Evolutionary conservation across 2,329 filamentous ascomycete species (phyloP), one percentile per base, ranked within the genome.

Genomic region (Chaetomium olivaceum): DNA sequence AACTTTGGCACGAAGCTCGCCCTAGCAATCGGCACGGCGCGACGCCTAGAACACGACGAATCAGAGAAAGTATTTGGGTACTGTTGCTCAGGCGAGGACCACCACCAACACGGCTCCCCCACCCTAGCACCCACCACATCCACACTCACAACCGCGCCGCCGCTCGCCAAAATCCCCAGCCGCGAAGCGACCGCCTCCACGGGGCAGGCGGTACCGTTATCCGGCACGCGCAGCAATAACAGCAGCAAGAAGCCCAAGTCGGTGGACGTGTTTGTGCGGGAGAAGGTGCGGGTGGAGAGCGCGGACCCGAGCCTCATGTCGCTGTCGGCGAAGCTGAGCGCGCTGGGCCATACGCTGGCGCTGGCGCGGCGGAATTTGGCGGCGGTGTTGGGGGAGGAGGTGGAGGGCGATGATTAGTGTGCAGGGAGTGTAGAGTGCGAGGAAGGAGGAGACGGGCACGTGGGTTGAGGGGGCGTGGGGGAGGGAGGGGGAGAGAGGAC

Each of bases 231-330:
- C 29, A 57, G 14, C 43, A 62, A 54, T 29, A 23, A 63, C 64
- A 81, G 8, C 25, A 54, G 7, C 4, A 54, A 54, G 4, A 54
- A 14, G 12, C 25, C 51, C 25, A 19, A 80, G 16, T 85, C 86
- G 4, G 83, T 87, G 2, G 88, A 95, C 67, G 93, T 97, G 2
- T 89, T 87, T 69, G 94, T 98, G 55, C 88, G 89, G 71, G 94
- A 97, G 76, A 97, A 97, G 80, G 86, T 97, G 4, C 85, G 91
- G 50, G 89, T 97, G 1, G 93, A 97, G 77, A 94, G 88, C 73
- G 91, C 93, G 63, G 93, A 98, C 76, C 94, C 94, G 1, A 93
- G 88, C 71, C 76, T 97, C 69, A 88, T 97, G 76, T 90, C 91
- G 43, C 82, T 95, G 39, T 89, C 91, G 76, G 90, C 92, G 5